These are phyloP conservation scores for Salvia miltiorrhiza DNA, from an alignment of 257 asterid genomes.

Conservation along the genomic window DNA sequence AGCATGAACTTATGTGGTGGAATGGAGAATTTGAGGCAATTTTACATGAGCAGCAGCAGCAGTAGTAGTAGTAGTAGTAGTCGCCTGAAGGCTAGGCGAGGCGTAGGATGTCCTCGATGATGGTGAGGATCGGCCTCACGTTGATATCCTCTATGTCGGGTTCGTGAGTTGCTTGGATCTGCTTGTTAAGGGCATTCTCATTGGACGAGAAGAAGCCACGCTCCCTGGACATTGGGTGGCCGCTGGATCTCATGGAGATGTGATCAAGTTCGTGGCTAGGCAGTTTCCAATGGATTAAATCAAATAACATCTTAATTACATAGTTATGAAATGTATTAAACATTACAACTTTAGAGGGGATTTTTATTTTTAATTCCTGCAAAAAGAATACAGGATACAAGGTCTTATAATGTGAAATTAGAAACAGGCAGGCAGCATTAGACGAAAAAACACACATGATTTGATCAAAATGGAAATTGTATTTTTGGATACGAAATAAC, in stretches of 20 bases:
- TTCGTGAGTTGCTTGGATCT: slow-evolving; percentile 24
- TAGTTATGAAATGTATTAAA: no score
- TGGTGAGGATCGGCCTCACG: slow-evolving; percentile 19
- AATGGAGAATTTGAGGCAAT: no score
- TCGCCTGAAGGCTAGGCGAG: not conserved
- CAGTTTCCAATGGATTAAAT: no score
- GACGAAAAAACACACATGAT: not conserved
- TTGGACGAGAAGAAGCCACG: slow-evolving; percentile 25
- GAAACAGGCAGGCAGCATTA: not conserved
- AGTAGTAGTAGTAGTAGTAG: not conserved
- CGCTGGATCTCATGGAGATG: not conserved
- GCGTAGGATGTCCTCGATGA: slow-evolving; percentile 25
- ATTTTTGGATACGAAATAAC: no score
- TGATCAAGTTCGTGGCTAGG: slow-evolving; percentile 11
- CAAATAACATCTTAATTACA: no score
- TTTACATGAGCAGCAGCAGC: not conserved
- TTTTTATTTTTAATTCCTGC: no score
- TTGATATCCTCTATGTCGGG: slow-evolving; percentile 20
- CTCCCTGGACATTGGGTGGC: slow-evolving; percentile 3
- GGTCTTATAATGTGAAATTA: not conserved
- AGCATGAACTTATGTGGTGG: not conserved
- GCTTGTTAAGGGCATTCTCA: slow-evolving; percentile 21
- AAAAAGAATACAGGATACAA: no score
- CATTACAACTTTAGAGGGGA: no score
- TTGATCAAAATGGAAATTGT: not conserved